phyloP scores from a whole-genome alignment of 1,284 basidiomycete genomes.

The Sanghuangporus weigelae region DNA sequence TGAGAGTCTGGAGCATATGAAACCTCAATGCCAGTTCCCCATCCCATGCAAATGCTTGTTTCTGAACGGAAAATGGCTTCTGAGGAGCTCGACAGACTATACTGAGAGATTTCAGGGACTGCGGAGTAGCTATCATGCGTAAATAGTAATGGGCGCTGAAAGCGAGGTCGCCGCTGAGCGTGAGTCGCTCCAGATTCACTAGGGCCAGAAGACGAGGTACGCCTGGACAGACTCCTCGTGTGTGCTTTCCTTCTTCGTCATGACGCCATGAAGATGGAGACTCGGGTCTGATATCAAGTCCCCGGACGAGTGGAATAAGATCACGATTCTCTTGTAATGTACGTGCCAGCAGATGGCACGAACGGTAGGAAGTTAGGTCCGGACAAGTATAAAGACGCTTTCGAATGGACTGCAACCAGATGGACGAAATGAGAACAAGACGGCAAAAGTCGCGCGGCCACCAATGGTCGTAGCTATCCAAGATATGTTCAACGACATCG shows the following conservation, averaged over 20 bases:
- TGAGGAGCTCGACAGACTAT: conserved; percentile 35
- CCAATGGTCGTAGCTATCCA: conserved; percentile 45
- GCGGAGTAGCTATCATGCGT: conserved; percentile 34
- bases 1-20: background rate
- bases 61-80: background rate
- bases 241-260: background rate
- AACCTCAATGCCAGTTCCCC: conserved; percentile 8
- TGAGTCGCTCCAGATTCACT: conserved; percentile 35
- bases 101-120: conserved; percentile 37
- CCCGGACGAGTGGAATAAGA: conserved; percentile 34
- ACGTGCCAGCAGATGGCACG: conserved; percentile 38
- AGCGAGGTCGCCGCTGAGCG: conserved; percentile 43
- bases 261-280: background rate
- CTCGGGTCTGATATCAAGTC: conserved; percentile 38
- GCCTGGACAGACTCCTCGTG: conserved; percentile 23
- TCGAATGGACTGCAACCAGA: conserved; percentile 41
- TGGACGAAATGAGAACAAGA: conserved; percentile 41
- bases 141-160: conserved; percentile 43
- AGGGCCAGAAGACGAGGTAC: conserved; percentile 40
- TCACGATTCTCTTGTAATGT: conserved; percentile 35
- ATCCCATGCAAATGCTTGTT: conserved; percentile 5
- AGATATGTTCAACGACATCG: conserved; percentile 49
- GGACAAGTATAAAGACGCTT: conserved; percentile 43
- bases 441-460: conserved; percentile 47
- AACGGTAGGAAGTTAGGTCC: conserved; percentile 34